A percentile compares a stretch with the other conserved stretches of the same genome.
phyloP scores from a whole-genome alignment of 2,329 filamentous ascomycete genomes.

The Phoma herbarum region DNA sequence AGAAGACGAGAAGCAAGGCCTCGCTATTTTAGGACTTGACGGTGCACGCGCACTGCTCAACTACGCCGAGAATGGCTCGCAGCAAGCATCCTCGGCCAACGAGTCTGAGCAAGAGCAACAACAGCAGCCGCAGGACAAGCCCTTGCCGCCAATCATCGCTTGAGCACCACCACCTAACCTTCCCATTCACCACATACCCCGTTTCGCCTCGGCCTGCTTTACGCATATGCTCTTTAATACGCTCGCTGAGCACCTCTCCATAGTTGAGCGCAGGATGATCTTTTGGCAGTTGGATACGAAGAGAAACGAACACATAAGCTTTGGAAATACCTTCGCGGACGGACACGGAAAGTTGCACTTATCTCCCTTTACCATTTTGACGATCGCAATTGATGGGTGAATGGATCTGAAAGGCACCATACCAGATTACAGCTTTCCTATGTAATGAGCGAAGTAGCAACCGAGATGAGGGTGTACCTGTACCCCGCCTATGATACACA shows the following conservation, averaged over 20 bases:
- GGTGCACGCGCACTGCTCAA: slow-evolving; percentile 48
- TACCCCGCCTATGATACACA: slow-evolving; percentile 6
- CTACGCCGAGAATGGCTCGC: slow-evolving; percentile 39
- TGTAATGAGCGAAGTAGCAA: slow-evolving; percentile 6
- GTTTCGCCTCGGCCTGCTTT: slow-evolving; percentile 17
- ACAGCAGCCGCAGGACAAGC: slow-evolving; percentile 19
- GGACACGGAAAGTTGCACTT: slow-evolving; percentile 1
- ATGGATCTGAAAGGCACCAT: not conserved
- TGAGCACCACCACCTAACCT: not conserved
- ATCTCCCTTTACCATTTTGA: not conserved
- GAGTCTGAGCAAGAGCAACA: slow-evolving; percentile 16
- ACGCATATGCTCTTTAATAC: slow-evolving; percentile 21
- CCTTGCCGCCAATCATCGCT: slow-evolving; percentile 7
- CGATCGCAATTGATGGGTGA: not conserved
- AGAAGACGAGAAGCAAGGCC: slow-evolving; percentile 50
- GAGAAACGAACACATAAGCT: slow-evolving; percentile 7
- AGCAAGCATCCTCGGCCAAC: slow-evolving; percentile 16
- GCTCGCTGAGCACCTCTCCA: slow-evolving; percentile 5
- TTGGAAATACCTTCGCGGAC: slow-evolving; percentile 12
- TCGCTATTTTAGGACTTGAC: slow-evolving; percentile 50
- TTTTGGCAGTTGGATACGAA: slow-evolving; percentile 5
- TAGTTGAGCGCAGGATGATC: slow-evolving; percentile 6
- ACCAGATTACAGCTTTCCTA: not conserved
- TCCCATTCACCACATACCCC: slow-evolving; percentile 15
- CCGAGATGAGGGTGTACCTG: slow-evolving; percentile 14